phyloP scores from a whole-genome alignment of 176 grass and related monocot species.

The Paspalum notatum region DNA sequence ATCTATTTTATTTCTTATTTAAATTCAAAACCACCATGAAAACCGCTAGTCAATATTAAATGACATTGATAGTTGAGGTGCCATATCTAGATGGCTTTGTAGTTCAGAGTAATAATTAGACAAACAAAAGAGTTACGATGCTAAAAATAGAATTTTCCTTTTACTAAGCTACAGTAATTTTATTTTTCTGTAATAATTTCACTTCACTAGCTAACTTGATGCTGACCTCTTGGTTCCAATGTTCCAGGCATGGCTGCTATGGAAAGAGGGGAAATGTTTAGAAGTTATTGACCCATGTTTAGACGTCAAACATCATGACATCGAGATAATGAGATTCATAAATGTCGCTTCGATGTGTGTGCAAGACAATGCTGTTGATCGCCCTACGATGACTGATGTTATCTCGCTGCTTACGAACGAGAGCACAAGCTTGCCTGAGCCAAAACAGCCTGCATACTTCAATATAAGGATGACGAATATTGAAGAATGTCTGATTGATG shows the following conservation, averaged over 20 bases:
- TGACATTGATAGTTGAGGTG: too few relatives aligned
- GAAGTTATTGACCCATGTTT: constrained; percentile 38
- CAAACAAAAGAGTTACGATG: too few relatives aligned
- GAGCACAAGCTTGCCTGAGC: background rate
- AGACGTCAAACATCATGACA: background rate
- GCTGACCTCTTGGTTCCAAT: background rate
- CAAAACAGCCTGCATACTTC: constrained; percentile 28
- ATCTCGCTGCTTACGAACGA: constrained; percentile 1
- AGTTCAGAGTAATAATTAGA: too few relatives aligned
- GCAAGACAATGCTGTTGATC: constrained; percentile 11
- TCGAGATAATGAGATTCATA: constrained; percentile 35
- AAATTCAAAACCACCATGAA: too few relatives aligned
- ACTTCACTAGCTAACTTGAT: background rate
- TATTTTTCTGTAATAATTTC: background rate
- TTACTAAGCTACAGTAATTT: too few relatives aligned
- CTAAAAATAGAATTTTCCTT: too few relatives aligned
- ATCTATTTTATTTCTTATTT: too few relatives aligned
- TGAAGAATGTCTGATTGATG: background rate
- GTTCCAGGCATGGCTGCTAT: constrained; percentile 1
- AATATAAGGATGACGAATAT: background rate
- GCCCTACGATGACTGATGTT: constrained; percentile 31
- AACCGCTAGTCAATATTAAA: too few relatives aligned
- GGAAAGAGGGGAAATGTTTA: constrained; percentile 5
- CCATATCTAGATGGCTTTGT: too few relatives aligned
- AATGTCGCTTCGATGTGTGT: constrained; percentile 28